These are phyloP conservation scores for Pichia californica DNA, from an alignment of 805 yeast species.

Conservation along the genomic window DNA sequence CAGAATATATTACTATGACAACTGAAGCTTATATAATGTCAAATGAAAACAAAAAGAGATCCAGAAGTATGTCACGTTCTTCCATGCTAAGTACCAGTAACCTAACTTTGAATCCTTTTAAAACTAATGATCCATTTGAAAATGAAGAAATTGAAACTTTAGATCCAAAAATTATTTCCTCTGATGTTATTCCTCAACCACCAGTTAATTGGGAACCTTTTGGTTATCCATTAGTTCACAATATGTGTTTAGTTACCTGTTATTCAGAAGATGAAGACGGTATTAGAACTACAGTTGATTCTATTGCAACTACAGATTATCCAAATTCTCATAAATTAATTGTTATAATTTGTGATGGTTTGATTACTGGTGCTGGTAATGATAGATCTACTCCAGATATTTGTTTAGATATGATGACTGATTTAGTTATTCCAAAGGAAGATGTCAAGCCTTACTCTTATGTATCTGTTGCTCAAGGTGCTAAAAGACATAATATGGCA, in stretches of 20 bases:
- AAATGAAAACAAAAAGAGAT: constrained; percentile 12
- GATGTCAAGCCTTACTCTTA: constrained; percentile 79
- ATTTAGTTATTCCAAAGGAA: constrained; percentile 62
- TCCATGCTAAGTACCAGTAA: constrained; percentile 11
- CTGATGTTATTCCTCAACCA: constrained; percentile 86
- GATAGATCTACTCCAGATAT: constrained; percentile 85
- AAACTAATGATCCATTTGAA: constrained; percentile 19
- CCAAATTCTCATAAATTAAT: constrained; percentile 92
- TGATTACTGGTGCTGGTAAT: constrained; percentile 92
- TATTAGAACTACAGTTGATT: constrained; percentile 81
- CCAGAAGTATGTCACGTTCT: constrained; percentile 6
- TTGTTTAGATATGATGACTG: constrained; percentile 79
- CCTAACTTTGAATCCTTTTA: constrained; percentile 8
- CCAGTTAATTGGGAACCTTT: constrained; percentile 85
- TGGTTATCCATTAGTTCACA: constrained; percentile 70
- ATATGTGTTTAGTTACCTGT: constrained; percentile 78
- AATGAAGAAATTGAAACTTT: constrained; percentile 40
- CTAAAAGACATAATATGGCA: constrained; percentile 96
- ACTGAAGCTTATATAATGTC: constrained; percentile 43
- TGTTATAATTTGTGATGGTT: constrained; percentile 85
- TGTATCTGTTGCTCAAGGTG: constrained; percentile 92
- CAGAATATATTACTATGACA: constrained; percentile 55
- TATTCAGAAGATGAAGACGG: constrained; percentile 91
- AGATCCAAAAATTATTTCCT: constrained; percentile 56
- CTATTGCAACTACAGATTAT: constrained; percentile 89